Base-by-base conservation (phyloP, 2,329 filamentous ascomycete genomes). In the Monosporascus sp. region DNA sequence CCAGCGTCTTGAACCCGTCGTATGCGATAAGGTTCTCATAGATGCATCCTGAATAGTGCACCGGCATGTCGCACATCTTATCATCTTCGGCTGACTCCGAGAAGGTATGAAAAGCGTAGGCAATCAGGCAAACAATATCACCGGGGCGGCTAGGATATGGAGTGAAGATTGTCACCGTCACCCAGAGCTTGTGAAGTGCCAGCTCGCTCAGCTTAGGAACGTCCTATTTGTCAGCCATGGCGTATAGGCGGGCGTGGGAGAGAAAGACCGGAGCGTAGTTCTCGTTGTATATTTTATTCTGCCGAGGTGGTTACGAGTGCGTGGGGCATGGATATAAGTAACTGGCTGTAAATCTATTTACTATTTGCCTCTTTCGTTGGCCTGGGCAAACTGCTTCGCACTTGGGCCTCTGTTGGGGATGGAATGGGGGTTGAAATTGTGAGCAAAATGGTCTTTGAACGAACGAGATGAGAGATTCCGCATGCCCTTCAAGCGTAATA, bases 181-280 rank as follows among this genome's bases (percentile, higher is more conserved):
- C 47, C 22, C 54, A 47, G 1, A 60, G 57, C 1, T 50, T 56
- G 14, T 56, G 48, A 1, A 54, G 20, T 4, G 57, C 43, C 7
- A 54, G 37, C 24, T 53, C 27, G 2, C 47, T 14, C 7, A 60
- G 53, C 1, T 20, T 0, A 2, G 50, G 27, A 16, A 60, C 48
- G 24, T 53, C 49, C 41, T 60, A 60, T 4, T 37, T 58, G 26
- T 60, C 57, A 3, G 47, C 55, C 1, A 56, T 11, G 1, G 59
- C 49, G 27, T 59, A 61, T 8, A 59, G 52, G 5, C 45, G 51
- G 7, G 58, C 58, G 7, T 60, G 58, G 35, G 52, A 56, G 9
- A 56, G 44, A 14, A 59, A 58, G 31, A 59, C 52, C 1, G 24
- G 37, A 3, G 37, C 55, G 27, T 55, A 59, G 26, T 58, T 52